Base-by-base conservation (phyloP, 768 basidiomycete genomes). In the Mycena epipterygia region DNA sequence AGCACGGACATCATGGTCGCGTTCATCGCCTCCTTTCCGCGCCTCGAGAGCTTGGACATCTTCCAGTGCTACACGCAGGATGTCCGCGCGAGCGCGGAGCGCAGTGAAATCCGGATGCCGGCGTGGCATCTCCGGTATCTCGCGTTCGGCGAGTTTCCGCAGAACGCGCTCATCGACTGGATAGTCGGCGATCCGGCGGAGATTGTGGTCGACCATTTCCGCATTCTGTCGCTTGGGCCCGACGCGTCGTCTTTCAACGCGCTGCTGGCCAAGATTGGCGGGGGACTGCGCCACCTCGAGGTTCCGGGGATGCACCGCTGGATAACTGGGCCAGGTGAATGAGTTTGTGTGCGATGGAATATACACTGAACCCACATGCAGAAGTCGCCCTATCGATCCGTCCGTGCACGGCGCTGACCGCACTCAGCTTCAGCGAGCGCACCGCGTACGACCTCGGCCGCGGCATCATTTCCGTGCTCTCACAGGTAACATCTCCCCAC, bases 401-500 rank as follows among this genome's bases (percentile, higher is more conserved):
- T 6, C 21, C 41, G 0, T 71, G 69, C 29, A 46, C 42, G 8
- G 46, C 41, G 23, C 51, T 70, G 1, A 51, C 30, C 21, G 19
- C 39, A 32, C 64, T 71, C 2, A 65, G n/a, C 57, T 70, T 70
- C 58, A 61, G 57, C 48, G 69, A 65, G 25, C 64, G 64, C 52
- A 64, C 58, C 35, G 25, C 64, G 13, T 64, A 51, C 27, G 56
- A 70, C 30, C 37, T 51, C 13, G 64, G 69, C 19, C 56, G 44
- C 5, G 51, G 49, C 0, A 39, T 70, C 49, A 52, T 55, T 39
- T 42, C 62, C 33, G 21, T 64, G 21, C 63, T 70, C 49, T 3
- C 51, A 14, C 63, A 70, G 19, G 27, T 61, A 33, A 8, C 55
- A 32, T 37, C 69, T 1, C 30, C 62, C 6, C 9, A 2, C 32